Conservation (phyloP, 768 basidiomycete species). For the Amanita fuliginea region DNA sequence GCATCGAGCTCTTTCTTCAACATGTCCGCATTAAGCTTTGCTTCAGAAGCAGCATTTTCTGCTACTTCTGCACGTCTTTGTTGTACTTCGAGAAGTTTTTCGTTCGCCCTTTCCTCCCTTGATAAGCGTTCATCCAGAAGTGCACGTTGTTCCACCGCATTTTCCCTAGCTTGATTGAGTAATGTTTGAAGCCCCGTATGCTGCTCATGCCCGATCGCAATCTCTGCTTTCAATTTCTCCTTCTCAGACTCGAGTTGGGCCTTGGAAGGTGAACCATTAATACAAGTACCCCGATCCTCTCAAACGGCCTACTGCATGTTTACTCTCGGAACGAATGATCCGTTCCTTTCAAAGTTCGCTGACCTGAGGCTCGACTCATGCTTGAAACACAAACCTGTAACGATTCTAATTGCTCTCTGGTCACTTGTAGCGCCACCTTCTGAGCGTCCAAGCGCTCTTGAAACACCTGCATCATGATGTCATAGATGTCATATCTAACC, state of each 20-base stretch:
- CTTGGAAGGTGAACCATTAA: conserved; percentile 5
- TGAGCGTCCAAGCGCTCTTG: conserved; percentile 31
- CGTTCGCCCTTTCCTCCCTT: conserved; percentile 17
- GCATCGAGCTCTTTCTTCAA: conserved; percentile 5
- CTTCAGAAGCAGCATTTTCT: conserved; percentile 15
- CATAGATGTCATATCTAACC: neutral
- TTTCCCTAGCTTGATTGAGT: conserved; percentile 12
- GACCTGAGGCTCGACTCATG: conserved; percentile 6
- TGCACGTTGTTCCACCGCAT: neutral
- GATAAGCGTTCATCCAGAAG: conserved; percentile 14
- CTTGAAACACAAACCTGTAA: conserved; percentile 3
- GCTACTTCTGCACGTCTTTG: conserved; percentile 16
- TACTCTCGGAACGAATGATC: conserved; percentile 21
- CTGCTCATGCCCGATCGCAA: conserved; percentile 30
- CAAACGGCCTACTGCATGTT: conserved; percentile 21
- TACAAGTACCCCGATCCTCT: neutral
- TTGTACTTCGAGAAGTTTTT: conserved; percentile 17
- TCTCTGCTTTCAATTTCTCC: conserved; percentile 24
- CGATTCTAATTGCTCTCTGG: conserved; percentile 21
- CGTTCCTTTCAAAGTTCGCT: conserved; percentile 21
- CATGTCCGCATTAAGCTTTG: conserved; percentile 11
- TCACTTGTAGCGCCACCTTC: conserved; percentile 25
- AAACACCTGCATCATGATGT: conserved; percentile 8
- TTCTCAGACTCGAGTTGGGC: conserved; percentile 19
- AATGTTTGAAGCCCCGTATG: conserved; percentile 18